Evolutionary conservation across 75 land plant genomes (phyloP).

Genomic region (Selaginella moellendorffii): DNA sequence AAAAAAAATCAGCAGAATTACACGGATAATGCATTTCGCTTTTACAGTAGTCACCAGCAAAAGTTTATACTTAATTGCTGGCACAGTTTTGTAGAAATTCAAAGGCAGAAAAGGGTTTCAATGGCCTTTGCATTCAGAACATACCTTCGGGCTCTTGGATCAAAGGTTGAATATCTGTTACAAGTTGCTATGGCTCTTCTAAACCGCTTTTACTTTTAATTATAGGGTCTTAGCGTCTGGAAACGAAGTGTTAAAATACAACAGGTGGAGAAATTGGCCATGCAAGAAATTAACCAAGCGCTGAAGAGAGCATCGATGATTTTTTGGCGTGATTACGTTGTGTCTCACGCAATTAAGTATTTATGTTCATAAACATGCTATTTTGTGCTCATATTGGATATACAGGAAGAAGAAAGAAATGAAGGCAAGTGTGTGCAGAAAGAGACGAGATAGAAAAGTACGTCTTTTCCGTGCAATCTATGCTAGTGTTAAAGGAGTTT

Average conservation of each 20-base stretch:
- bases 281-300: constrained; percentile 24
- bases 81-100: constrained; percentile 16
- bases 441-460: constrained; percentile 19
- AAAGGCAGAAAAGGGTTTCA: constrained; percentile 11
- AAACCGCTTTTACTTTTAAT: no score
- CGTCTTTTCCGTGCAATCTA: not conserved
- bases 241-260: constrained; percentile 18
- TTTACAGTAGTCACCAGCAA: constrained; percentile 7
- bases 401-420: constrained; percentile 21
- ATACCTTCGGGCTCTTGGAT: no score
- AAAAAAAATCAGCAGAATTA: constrained; percentile 12
- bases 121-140: constrained; percentile 24
- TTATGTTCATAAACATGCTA: not conserved
- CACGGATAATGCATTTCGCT: constrained; percentile 6
- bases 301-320: constrained; percentile 27
- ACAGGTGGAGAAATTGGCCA: constrained; percentile 19
- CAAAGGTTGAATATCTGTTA: no score
- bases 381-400: not conserved
- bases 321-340: constrained; percentile 25
- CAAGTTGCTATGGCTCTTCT: no score
- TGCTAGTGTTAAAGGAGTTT: not conserved
- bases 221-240: constrained; percentile 22
- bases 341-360: constrained; percentile 23
- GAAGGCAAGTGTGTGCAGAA: constrained; percentile 16
- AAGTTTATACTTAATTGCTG: constrained; percentile 17